Conservation (phyloP, 768 basidiomycete species). For the Podaxis sp. region DNA sequence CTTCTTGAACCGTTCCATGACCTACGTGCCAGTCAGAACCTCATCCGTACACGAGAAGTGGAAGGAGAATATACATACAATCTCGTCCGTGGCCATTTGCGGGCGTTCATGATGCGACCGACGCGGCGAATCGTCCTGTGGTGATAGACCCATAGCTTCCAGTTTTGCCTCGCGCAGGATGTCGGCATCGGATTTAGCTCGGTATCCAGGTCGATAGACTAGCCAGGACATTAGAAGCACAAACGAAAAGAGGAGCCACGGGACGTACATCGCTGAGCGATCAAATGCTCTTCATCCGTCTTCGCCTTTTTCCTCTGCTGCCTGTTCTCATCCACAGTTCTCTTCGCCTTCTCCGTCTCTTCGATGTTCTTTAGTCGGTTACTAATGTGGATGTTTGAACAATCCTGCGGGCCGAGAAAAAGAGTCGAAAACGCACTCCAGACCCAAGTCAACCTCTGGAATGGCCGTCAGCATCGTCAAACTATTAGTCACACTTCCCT, state of each 20-base stretch:
- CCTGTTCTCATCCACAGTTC: constrained; percentile 71
- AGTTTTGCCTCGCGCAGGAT: constrained; percentile 85
- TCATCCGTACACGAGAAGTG: background rate
- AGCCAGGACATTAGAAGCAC: constrained; percentile 4
- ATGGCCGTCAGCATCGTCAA: constrained; percentile 96
- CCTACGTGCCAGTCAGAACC: constrained; percentile 34
- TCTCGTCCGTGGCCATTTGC: constrained; percentile 88
- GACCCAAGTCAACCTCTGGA: constrained; percentile 96
- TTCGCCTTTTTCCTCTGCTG: constrained; percentile 50
- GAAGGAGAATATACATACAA: constrained; percentile 44
- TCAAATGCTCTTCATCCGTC: constrained; percentile 78
- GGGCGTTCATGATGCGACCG: constrained; percentile 50
- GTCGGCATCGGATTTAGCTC: constrained; percentile 82
- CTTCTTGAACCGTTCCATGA: constrained; percentile 98
- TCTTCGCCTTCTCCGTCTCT: constrained; percentile 95
- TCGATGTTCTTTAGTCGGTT: constrained; percentile 92
- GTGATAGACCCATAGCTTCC: constrained; percentile 76
- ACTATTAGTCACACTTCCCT: constrained; percentile 91
- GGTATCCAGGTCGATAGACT: constrained; percentile 85
- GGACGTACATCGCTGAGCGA: constrained; percentile 81
- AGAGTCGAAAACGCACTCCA: constrained; percentile 72
- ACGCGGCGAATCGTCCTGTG: constrained; percentile 45
- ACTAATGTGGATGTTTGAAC: constrained; percentile 33
- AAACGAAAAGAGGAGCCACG: background rate
- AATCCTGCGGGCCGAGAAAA: background rate